A percentile compares a stretch with the other conserved stretches of the same genome.
phyloP scores from a whole-genome alignment of 2,329 filamentous ascomycete species.

The Colletotrichum endophyticum region DNA sequence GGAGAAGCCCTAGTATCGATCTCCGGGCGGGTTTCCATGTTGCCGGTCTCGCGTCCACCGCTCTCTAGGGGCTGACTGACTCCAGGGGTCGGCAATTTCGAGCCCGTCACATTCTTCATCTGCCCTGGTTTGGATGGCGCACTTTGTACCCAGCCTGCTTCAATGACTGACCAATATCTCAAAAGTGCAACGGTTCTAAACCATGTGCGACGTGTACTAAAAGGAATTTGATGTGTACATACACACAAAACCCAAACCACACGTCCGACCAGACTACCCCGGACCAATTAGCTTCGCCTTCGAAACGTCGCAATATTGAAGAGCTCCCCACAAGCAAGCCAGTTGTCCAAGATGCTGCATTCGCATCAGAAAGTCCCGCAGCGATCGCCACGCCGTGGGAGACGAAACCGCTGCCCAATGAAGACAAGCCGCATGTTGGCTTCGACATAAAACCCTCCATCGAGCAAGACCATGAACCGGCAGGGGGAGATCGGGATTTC shows the following conservation, averaged over 20 bases:
- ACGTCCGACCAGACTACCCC: constrained; percentile 9
- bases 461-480: background rate
- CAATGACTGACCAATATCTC: constrained; percentile 2
- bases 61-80: background rate
- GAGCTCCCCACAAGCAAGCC: background rate
- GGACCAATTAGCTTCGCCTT: constrained; percentile 15
- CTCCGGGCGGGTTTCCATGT: background rate
- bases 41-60: constrained; percentile 9
- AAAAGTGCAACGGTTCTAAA: constrained; percentile 27
- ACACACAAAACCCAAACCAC: constrained; percentile 9
- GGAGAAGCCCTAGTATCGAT: background rate
- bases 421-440: constrained; percentile 1
- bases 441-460: constrained; percentile 15
- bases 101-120: background rate
- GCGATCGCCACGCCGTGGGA: constrained; percentile 8
- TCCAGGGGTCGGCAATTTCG: constrained; percentile 7
- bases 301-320: constrained; percentile 21
- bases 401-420: background rate
- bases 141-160: background rate
- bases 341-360: background rate
- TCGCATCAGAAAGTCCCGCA: constrained; percentile 7
- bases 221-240: constrained; percentile 24
- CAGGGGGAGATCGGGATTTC: constrained; percentile 8
- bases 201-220: constrained; percentile 27
- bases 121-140: background rate